phyloP scores from a whole-genome alignment of 192 early-diverging fungal genomes.

The Umbelopsis vinacea region DNA sequence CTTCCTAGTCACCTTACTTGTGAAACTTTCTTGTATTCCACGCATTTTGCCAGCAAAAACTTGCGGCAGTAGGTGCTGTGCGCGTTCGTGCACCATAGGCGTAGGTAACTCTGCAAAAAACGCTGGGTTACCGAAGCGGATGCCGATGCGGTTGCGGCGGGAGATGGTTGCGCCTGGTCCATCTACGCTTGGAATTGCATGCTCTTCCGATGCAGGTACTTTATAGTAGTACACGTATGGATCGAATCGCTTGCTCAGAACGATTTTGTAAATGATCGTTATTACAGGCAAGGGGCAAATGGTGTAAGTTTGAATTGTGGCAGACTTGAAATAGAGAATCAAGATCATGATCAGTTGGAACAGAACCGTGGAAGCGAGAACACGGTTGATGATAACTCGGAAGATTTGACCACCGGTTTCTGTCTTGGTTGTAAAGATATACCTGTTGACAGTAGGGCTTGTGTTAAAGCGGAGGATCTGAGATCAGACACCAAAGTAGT shows the following conservation, averaged over 20 bases:
- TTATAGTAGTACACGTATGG: constrained; percentile 59
- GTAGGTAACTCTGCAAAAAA: constrained; percentile 63
- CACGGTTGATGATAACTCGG: constrained; percentile 71
- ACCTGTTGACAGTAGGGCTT: constrained; percentile 33
- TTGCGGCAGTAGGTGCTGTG: constrained; percentile 64
- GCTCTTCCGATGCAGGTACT: neutral
- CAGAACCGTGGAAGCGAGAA: constrained; percentile 62
- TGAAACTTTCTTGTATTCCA: constrained; percentile 23
- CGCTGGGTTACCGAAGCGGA: constrained; percentile 71
- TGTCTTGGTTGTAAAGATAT: constrained; percentile 72
- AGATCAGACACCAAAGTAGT: neutral
- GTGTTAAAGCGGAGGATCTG: neutral
- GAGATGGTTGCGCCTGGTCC: constrained; percentile 27
- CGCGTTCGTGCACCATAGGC: constrained; percentile 69
- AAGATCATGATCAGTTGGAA: constrained; percentile 73
- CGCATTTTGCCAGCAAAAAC: constrained; percentile 58
- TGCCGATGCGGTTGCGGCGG: constrained; percentile 38
- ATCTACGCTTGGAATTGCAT: constrained; percentile 37
- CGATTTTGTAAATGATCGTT: constrained; percentile 57
- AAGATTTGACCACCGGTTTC: constrained; percentile 77
- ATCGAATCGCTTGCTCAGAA: constrained; percentile 49
- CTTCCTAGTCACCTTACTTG: constrained; percentile 35
- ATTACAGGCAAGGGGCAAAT: constrained; percentile 66
- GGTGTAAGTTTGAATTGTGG: constrained; percentile 46
- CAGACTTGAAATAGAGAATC: constrained; percentile 56